Base-by-base conservation (phyloP, 2,329 filamentous ascomycete species). In the Chaetomium strumarium region DNA sequence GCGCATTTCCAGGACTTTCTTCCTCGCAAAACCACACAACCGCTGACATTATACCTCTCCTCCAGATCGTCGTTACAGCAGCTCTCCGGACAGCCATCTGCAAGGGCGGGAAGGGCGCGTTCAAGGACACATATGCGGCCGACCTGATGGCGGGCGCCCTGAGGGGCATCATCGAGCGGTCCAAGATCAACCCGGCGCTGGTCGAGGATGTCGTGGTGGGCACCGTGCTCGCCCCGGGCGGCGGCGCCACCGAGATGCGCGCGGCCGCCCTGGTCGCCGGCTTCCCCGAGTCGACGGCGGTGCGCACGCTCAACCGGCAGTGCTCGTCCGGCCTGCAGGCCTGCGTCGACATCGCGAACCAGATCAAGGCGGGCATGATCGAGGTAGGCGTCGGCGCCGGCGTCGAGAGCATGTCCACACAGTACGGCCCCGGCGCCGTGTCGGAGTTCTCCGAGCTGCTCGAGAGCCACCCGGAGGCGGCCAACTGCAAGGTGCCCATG, bases 401-500 rank as follows among this genome's bases (percentile, higher is more conserved):
- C 66, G 90, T 96, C 20, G 93, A 99, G 82, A 93, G 88, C 77
- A 99, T 99, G 93, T 88, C 83, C 66, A 78, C 79, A 53, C 88
- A 96, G 67, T 97, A 97, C 69, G 93, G 92, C 33, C 91, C 92
- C 20, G 78, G 76, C 41, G 93, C 93, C 56, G 92, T 97, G 14
- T 82, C 85, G 57, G 93, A 97, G 72, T 96, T 97, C 79, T 93
- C 88, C 30, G 89, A 95, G 46, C 80, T 89, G 49, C 83, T 97
- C 58, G 88, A 96, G 67, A 80, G 76, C 63, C 80, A 92, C 76
- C 79, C 83, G 59, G 86, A 93, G 67, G 81, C 91, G 20, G 87
- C 87, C 65, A 95, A 96, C 80, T 99, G 93, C 84, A 96, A 95
- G 75, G 92, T 97, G 3, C 85, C 90, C 68, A 97, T 97, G 93